Evolutionary conservation across 371 early-diverging fungal species (phyloP), one percentile per base, ranked within the genome.

Genomic region (Actinomortierella ambigua): DNA sequence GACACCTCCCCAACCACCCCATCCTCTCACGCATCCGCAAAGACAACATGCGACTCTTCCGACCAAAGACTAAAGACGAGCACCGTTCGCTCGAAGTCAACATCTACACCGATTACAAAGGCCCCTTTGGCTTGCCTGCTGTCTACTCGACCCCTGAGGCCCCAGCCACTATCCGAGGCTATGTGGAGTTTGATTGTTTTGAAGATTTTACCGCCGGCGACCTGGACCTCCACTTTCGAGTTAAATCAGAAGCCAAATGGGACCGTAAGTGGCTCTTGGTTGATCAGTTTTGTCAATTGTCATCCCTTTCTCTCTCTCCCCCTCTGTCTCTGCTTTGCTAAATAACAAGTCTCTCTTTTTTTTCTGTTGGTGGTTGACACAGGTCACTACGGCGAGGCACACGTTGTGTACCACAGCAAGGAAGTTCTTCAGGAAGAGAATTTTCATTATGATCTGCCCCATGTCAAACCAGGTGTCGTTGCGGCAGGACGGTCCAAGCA

Each of bases 71-170:
- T 7, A 50, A 55, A 51, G 53, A 52, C 18, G 44, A 48, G 8
- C 2, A 48, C 48, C 48, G 24, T 2, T 8, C 56, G 1, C 55
- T 71, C 34, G 47, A 22, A 22, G 27, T 71, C 3, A 41, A 49
- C 59, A 62, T 71, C 18, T 27, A 50, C 18, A 62, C 71, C 1
- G 63, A 57, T 2, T 59, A 49, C 48, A 57, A 59, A n/a, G 71
- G 71, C 7, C 63, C 71, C 42, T 61, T 61, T 13, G 59, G 62
- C n/a, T 56, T 71, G 2, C 66, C 66, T 27, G 66, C 71, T 7
- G 47, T 71, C 43, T 71, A 57, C 55, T 52, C 43, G 15, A 62
- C 63, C 3, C 71, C 71, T 13, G 59, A 71, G 18, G 44, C 50
- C 14, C 58, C 41, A 14, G 59, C 56, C 2, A 39, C 22, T 3